phyloP scores from a whole-genome alignment of 176 grass and related monocot genomes.

The Luzula sylvatica region DNA sequence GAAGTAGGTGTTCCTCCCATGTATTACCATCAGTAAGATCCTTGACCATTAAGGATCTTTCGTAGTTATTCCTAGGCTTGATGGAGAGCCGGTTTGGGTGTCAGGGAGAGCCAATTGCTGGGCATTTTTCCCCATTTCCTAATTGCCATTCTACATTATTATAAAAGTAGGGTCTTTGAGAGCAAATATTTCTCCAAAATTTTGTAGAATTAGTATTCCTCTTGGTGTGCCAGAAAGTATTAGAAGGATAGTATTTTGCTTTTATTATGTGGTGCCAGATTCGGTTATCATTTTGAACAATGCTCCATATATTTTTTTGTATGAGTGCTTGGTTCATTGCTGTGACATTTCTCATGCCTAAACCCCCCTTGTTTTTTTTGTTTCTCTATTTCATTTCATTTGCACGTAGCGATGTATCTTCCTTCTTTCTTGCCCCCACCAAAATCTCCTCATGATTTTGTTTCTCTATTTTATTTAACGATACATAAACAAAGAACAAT shows the following conservation, averaged over 20 bases:
- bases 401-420: not conserved
- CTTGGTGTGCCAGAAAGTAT: not conserved
- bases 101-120: not conserved
- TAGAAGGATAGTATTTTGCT: not conserved
- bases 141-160: not conserved
- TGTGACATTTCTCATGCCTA: not conserved
- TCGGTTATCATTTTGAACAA: not conserved
- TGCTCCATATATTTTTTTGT: not conserved
- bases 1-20: not conserved
- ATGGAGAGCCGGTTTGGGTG: not conserved
- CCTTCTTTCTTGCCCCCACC: no score
- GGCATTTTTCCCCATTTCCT: not conserved
- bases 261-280: not conserved
- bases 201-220: not conserved
- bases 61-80: not conserved
- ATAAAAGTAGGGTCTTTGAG: not conserved
- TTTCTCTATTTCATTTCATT: not conserved
- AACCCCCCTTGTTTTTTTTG: not conserved
- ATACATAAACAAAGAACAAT: no score
- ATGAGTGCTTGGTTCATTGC: not conserved
- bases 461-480: no score
- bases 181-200: not conserved
- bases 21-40: not conserved
- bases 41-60: not conserved
- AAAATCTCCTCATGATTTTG: not conserved